Evolutionary conservation across 805 yeast species (phyloP), one percentile per base, ranked within the genome.

Genomic region (Starmerella bombi): DNA sequence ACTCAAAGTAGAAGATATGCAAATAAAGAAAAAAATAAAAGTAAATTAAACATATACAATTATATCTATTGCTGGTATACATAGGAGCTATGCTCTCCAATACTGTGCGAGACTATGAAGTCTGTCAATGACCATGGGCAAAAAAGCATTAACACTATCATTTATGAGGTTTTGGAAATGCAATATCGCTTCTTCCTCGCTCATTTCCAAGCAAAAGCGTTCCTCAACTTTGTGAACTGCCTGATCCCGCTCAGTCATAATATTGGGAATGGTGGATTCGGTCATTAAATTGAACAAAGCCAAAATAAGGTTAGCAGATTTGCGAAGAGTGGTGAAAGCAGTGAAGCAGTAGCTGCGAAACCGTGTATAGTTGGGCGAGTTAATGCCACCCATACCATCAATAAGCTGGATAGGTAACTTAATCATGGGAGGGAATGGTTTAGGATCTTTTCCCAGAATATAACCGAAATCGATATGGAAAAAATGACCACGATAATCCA

Each of bases 391-490:
- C 84, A 91, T 91, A 0, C 96, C 97, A 50, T 91, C 98, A 32
- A 91, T 81, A 15, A 91, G 80, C 60, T 91, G 98, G 32, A 91
- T 91, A 0, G 98, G 98, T 29, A 91, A 64, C 56, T 91, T 91
- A 96, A 91, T 91, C 62, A 88, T 68, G 1, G 99, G 99, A 12
- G 99, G 97, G 62, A 91, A 91, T 12, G 97, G 97, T 58, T 91
- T 91, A 2, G 99, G 99, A 59, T 91, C 99, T 39, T 86, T 77
- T 0, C 99, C 99, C 40, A 91, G 64, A 37, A 91, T 88, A 55
- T 91, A 91, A 1, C 99, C 99, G 59, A 83, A 91, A 61, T 91
- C 99, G 1, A 94, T 96, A 61, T 91, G 99, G 73, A 93, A 88
- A 57, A 91, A 91, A 51, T 76, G 82, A 2, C 93, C 78, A 70